These are phyloP conservation scores for Halteria grandinella DNA, from an alignment of 73 alveolate species.

Conservation along the genomic window DNA sequence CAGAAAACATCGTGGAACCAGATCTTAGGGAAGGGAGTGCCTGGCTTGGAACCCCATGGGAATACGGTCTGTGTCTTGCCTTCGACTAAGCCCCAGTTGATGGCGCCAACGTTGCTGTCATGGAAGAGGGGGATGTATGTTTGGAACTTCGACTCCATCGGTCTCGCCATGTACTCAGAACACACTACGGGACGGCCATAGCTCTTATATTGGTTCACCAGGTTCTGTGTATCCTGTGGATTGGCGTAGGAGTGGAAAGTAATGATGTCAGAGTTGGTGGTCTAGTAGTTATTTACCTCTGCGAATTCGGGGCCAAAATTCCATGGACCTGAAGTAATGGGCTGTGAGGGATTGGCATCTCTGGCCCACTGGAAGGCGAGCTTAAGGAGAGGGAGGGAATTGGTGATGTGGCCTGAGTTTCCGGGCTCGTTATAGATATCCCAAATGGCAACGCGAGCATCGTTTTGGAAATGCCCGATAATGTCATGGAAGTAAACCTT, in stretches of 20 bases:
- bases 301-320: constrained; percentile 29
- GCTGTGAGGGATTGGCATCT: constrained; percentile 61
- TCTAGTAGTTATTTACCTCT: constrained; percentile 14
- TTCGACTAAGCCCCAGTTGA: constrained; percentile 68
- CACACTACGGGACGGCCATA: constrained; percentile 56
- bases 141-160: constrained; percentile 46
- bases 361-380: constrained; percentile 60
- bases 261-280: constrained; percentile 52
- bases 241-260: constrained; percentile 66
- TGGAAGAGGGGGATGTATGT: constrained; percentile 61
- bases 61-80: constrained; percentile 67
- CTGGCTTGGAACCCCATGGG: constrained; percentile 68
- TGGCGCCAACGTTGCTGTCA: constrained; percentile 49
- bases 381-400: constrained; percentile 46
- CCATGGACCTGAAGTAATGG: constrained; percentile 68
- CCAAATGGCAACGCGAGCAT: constrained; percentile 63
- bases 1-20: constrained; percentile 75
- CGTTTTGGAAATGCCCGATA: constrained; percentile 47
- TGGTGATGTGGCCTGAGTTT: constrained; percentile 45
- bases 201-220: background rate
- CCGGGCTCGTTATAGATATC: constrained; percentile 74
- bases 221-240: constrained; percentile 13
- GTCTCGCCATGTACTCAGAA: constrained; percentile 74
- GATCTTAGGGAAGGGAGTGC: constrained; percentile 49
- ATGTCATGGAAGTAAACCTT: constrained; percentile 42